These are phyloP conservation scores for Gaillardinia entomophila DNA, from an alignment of 805 yeast genomes.

Conservation along the genomic window DNA sequence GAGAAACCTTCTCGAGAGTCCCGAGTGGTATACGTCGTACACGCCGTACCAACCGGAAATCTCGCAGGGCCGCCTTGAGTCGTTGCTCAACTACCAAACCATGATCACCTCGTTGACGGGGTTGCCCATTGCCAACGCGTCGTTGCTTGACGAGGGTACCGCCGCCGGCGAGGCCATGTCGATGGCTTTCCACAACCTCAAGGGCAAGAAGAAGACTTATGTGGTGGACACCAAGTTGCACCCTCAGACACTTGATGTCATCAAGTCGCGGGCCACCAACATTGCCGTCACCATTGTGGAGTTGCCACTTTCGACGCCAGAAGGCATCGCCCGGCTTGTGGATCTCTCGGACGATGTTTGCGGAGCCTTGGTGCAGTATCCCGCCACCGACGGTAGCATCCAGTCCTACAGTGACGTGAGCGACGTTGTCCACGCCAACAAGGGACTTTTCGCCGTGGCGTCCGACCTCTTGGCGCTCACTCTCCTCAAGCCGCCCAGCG, in stretches of 20 bases:
- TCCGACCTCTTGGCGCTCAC: conserved; percentile 89
- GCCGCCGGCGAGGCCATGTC: conserved; percentile 98
- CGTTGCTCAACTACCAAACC: conserved; percentile 90
- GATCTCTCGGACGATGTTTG: conserved; percentile 39
- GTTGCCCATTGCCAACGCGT: conserved; percentile 90
- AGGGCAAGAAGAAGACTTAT: conserved; percentile 62
- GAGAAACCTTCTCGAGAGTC: conserved; percentile 85
- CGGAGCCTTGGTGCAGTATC: conserved; percentile 88
- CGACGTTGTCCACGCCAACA: conserved; percentile 59
- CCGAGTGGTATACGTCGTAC: conserved; percentile 98
- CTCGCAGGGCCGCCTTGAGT: conserved; percentile 92
- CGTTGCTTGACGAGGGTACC: conserved; percentile 91
- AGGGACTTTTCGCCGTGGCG: conserved; percentile 80
- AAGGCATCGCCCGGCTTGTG: conserved; percentile 20
- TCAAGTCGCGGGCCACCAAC: conserved; percentile 73
- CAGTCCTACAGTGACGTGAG: conserved; percentile 50
- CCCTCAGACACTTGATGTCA: conserved; percentile 79
- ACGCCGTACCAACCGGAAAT: conserved; percentile 99
- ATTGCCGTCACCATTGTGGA: conserved; percentile 59
- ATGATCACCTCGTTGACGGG: conserved; percentile 87
- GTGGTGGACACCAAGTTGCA: conserved; percentile 74
- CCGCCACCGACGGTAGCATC: conserved; percentile 73
- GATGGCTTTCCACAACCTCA: conserved; percentile 60
- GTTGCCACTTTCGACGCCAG: conserved; percentile 46
- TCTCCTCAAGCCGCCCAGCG: conserved; percentile 74